phyloP scores from a whole-genome alignment of 1,139 yeast genomes.

The Candida tetrigidarum region DNA sequence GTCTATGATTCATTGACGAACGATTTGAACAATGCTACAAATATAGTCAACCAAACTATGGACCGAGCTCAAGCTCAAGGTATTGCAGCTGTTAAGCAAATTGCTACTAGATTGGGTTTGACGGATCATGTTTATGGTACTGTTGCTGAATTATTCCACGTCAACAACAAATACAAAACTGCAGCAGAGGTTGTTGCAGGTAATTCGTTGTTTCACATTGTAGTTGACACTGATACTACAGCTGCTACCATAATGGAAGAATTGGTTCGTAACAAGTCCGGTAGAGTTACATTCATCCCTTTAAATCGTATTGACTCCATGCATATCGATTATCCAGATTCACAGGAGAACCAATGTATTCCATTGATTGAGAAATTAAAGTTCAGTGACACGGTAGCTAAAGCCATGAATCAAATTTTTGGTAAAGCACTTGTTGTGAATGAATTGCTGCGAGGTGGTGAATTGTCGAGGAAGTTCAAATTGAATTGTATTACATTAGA shows the following conservation, averaged over 20 bases:
- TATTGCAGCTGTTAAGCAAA: constrained; percentile 63
- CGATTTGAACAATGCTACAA: constrained; percentile 61
- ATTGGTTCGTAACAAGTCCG: constrained; percentile 68
- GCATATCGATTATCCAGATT: constrained; percentile 54
- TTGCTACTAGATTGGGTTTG: constrained; percentile 59
- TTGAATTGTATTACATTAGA: constrained; percentile 85
- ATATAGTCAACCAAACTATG: constrained; percentile 71
- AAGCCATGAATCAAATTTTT: constrained; percentile 79
- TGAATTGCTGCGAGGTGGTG: constrained; percentile 70
- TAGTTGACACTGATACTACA: constrained; percentile 86
- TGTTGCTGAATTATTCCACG: constrained; percentile 78
- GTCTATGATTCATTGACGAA: constrained; percentile 57
- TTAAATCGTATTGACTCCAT: constrained; percentile 62
- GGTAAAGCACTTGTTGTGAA: constrained; percentile 81
- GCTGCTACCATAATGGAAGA: constrained; percentile 83
- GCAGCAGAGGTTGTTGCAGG: constrained; percentile 94
- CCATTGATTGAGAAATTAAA: constrained; percentile 79
- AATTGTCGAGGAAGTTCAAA: constrained; percentile 62
- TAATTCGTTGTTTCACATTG: constrained; percentile 80
- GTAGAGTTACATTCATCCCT: constrained; percentile 92
- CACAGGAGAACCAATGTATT: constrained; percentile 58
- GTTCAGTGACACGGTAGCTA: constrained; percentile 55
- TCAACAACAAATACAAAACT: constrained; percentile 79
- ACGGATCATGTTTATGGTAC: constrained; percentile 76
- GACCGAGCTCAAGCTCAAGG: constrained; percentile 74